These are phyloP conservation scores for Polytrichum formosum DNA, from an alignment of 225 moss, liverwort and hornwort species.

Conservation along the genomic window DNA sequence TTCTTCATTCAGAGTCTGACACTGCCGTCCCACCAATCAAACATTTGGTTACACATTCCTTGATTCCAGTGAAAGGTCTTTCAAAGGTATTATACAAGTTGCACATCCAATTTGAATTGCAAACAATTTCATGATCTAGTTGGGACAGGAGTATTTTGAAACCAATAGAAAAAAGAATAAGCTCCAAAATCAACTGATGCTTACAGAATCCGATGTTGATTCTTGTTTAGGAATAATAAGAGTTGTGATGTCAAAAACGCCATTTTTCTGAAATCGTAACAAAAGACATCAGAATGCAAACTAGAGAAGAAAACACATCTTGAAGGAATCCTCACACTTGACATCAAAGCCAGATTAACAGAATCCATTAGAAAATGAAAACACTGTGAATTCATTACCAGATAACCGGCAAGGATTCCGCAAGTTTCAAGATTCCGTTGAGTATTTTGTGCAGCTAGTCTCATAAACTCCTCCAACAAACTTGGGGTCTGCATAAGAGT, in stretches of 20 bases:
- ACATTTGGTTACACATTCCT: not conserved
- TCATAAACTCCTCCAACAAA: slow-evolving; percentile 95
- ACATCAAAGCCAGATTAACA: too few relatives aligned
- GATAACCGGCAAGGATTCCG: slow-evolving; percentile 83
- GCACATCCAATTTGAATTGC: not conserved
- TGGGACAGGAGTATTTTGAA: too few relatives aligned
- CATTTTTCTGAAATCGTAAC: slow-evolving; percentile 54
- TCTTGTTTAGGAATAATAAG: slow-evolving; percentile 95
- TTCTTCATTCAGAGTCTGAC: slow-evolving; percentile 93
- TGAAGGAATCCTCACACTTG: too few relatives aligned
- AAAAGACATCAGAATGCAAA: not conserved
- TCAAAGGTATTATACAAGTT: not conserved
- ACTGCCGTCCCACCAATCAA: slow-evolving; percentile 44
- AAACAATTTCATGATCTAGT: too few relatives aligned
- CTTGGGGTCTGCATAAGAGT: slow-evolving; percentile 58
- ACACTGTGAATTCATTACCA: slow-evolving; percentile 49
- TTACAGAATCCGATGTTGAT: slow-evolving; percentile 91
- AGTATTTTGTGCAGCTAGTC: slow-evolving; percentile 68
- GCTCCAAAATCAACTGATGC: slow-evolving; percentile 11
- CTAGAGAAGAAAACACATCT: too few relatives aligned
- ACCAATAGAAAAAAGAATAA: too few relatives aligned
- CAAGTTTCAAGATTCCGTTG: slow-evolving; percentile 90
- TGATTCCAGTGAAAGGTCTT: not conserved
- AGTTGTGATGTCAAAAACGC: slow-evolving; percentile 76
- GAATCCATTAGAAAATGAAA: not conserved